Evolutionary conservation across 1,139 yeast genomes (phyloP), one percentile per base, ranked within the genome.

Genomic region (Yamadazyma trypodendri): DNA sequence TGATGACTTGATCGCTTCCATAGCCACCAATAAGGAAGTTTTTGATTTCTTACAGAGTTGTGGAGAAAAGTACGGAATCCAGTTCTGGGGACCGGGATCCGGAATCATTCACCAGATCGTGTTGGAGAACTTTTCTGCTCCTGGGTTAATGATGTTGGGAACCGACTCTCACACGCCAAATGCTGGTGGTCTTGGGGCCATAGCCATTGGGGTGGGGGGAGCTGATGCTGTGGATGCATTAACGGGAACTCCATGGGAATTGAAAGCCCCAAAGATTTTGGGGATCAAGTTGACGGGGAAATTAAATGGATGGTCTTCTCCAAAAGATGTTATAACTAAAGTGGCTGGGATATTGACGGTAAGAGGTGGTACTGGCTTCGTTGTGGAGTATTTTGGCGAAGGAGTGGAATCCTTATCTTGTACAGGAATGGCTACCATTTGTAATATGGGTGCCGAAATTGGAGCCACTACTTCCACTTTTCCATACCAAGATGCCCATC

Each of bases 361-460:
- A 36, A 81, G 95, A 69, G 98, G 98, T 57, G 98, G 98, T 61
- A 92, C 98, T 35, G 97, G 97, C 38, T 85, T 68, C 65, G 88
- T 92, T 52, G 89, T 92, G 36, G 98, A 92, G 65, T 92, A 92
- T 68, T 88, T 87, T 54, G 98, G 98, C 45, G 89, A 83, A 43
- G 98, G 98, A 63, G 96, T 90, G 15, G 65, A 79, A 47, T 65
- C 82, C 25, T 75, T 92, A 46, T 84, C 95, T 23, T 88, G 96
- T 68, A 92, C 98, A 14, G 98, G 98, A 68, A 92, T 92, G 98
- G 98, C 95, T 37, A 92, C 98, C 41, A 90, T 92, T 55, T 90
- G 97, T 75, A 92, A 92, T 65, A 92, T 92, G 98, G 98, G 98
- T 58, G 98, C 98, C 39, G 98, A 92, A 67, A 87, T 92, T 44